A percentile compares a stretch with the other conserved stretches of the same genome.
Evolutionary conservation across 73 alveolate species (phyloP).

Genomic region (Blepharisma stoltei): DNA sequence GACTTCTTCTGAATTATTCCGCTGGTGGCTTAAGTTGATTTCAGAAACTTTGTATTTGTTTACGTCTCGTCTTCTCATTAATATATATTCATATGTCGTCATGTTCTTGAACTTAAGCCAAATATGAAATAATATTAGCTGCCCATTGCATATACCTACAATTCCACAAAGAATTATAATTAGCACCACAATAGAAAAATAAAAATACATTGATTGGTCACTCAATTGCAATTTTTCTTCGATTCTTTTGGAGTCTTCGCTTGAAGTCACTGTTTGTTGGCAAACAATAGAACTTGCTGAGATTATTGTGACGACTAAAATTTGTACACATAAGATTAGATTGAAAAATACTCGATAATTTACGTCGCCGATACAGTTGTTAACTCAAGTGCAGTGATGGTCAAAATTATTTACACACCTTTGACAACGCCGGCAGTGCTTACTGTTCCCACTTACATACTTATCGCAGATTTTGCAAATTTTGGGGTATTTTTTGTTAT

Average conservation of each 20-base stretch:
- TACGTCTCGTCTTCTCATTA: not conserved
- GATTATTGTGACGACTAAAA: not conserved
- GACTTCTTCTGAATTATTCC: not conserved
- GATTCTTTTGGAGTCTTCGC: not conserved
- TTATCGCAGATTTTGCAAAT: slow-evolving; percentile 13
- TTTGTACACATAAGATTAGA: not conserved
- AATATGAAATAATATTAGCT: slow-evolving; percentile 5
- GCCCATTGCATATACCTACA: not conserved
- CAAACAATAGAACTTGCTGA: not conserved
- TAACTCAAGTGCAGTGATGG: slow-evolving; percentile 27
- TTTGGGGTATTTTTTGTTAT: slow-evolving; percentile 21
- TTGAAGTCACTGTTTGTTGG: not conserved
- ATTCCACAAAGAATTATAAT: not conserved
- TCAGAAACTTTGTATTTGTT: not conserved
- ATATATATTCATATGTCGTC: slow-evolving; percentile 6
- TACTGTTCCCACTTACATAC: not conserved
- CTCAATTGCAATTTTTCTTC: not conserved
- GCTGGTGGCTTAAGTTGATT: not conserved
- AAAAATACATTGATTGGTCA: not conserved
- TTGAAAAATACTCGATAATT: slow-evolving; percentile 18
- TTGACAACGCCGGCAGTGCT: slow-evolving; percentile 22
- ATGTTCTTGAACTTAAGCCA: not conserved
- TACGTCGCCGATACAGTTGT: slow-evolving; percentile 23
- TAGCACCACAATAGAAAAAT: not conserved
- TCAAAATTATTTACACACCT: slow-evolving; percentile 23